These are phyloP conservation scores for Cryptomeria japonica DNA, from an alignment of 75 land plant genomes.

Conservation along the genomic window DNA sequence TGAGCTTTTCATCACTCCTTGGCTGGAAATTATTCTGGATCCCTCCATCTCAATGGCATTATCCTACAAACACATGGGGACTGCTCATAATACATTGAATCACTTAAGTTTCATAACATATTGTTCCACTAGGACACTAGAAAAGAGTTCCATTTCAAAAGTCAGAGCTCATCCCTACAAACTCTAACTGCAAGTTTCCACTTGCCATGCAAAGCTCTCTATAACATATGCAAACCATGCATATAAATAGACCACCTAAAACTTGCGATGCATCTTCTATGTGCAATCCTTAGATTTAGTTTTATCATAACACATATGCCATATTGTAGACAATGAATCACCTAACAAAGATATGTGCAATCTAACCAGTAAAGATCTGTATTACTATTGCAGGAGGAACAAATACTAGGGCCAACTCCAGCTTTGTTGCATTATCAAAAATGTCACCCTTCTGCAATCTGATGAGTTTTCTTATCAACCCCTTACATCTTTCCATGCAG, in stretches of 20 bases:
- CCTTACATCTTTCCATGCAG: background rate
- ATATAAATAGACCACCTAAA: too few species aligned
- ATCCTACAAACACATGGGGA: background rate
- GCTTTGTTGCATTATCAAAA: background rate
- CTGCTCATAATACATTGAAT: background rate
- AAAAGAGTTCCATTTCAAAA: background rate
- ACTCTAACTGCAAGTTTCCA: background rate
- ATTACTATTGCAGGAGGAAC: background rate
- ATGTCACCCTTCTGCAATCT: background rate
- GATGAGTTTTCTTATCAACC: background rate
- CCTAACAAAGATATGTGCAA: background rate
- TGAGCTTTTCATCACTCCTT: background rate
- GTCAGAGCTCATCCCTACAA: background rate
- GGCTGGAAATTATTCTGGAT: background rate
- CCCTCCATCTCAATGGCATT: background rate
- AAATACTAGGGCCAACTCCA: background rate
- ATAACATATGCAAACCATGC: background rate
- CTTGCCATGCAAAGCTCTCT: background rate
- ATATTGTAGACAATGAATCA: background rate
- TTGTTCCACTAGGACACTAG: background rate
- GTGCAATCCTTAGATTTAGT: background rate
- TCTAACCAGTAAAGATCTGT: background rate
- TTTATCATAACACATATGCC: background rate
- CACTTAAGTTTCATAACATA: background rate
- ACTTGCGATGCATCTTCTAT: background rate